These are phyloP conservation scores for Backusella parvicylindrica DNA, from an alignment of 192 early-diverging fungal genomes.

Conservation along the genomic window DNA sequence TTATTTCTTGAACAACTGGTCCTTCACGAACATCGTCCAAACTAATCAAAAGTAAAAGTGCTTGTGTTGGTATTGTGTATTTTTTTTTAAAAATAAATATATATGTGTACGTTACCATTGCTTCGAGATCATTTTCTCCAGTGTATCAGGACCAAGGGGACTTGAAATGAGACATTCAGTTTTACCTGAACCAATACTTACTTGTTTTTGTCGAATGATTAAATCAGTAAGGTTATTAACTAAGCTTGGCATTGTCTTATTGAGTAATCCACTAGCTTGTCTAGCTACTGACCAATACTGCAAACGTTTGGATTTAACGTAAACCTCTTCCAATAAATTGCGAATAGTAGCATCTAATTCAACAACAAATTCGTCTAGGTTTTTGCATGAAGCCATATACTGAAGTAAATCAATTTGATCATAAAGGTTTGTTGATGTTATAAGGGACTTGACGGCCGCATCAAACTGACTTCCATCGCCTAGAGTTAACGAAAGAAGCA, in stretches of 20 bases:
- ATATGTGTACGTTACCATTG: slow-evolving; percentile 41
- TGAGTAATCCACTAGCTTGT: slow-evolving; percentile 70
- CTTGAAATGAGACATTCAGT: slow-evolving; percentile 63
- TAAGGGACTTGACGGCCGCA: slow-evolving; percentile 55
- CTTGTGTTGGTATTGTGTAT: neutral
- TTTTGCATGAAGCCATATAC: slow-evolving; percentile 68
- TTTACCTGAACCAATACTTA: slow-evolving; percentile 72
- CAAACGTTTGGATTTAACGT: slow-evolving; percentile 67
- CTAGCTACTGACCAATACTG: slow-evolving; percentile 80
- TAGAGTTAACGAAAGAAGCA: slow-evolving; percentile 54
- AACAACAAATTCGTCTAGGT: slow-evolving; percentile 50
- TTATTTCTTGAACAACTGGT: slow-evolving; percentile 76
- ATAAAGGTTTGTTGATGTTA: slow-evolving; percentile 63
- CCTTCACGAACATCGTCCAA: slow-evolving; percentile 77
- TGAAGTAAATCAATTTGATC: slow-evolving; percentile 79
- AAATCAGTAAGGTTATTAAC: slow-evolving; percentile 79
- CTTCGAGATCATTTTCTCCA: slow-evolving; percentile 61
- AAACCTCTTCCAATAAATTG: slow-evolving; percentile 74
- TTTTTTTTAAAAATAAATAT: slow-evolving; percentile 7
- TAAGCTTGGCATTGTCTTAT: slow-evolving; percentile 70
- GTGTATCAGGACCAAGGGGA: slow-evolving; percentile 62
- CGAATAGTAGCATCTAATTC: slow-evolving; percentile 50
- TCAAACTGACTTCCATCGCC: slow-evolving; percentile 56
- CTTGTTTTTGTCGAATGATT: slow-evolving; percentile 71
- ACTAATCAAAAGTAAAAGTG: slow-evolving; percentile 16